Base-by-base conservation (phyloP, 306 rosid genomes). In the Comarum palustre region DNA sequence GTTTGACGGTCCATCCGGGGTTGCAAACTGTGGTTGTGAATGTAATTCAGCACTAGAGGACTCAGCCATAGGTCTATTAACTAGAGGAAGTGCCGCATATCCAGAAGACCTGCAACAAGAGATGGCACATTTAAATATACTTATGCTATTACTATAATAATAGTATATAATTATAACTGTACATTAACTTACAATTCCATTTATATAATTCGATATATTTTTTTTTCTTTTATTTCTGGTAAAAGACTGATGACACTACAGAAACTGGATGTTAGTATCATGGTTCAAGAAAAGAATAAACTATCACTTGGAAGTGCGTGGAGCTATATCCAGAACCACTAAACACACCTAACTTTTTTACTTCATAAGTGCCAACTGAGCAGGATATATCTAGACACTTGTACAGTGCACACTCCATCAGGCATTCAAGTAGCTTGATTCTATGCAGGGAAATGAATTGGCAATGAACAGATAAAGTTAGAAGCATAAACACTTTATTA, bases 61-160 rank as follows among this genome's bases (percentile, higher is more conserved):
- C 78, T 85, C 82, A 1, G 75, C 66, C 29, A 54, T 32, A 24
- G 86, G 82, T 76, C 67, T 29, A 76, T 84, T 93, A 69, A 48
- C 74, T 27, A 81, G 84, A 79, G 91, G 91, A 77, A 79, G 61
- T 45, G 79, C 75, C 7, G 82, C 86, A 81, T 82, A 81, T 79
- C 90, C 96, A 55, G 90, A 83, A 67, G 90, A 76, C 86, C 97
- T 89, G 84, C 71, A 69, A 73, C 66, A 73, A 57, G 66, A 84
- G 17, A 68, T 0, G 31, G 31, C 31, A 1, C 31, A 2, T 29
- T 29, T 29, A 29, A 29, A 29, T 29, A 29, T 29, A 29, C 31
- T 1, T 29, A 29, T 29, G 31, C 31, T 29, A 29, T 29, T 29
- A 29, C 31, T 29, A 29, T 29, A 29, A 29, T 29, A 29, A 29